Percentiles rank a stretch among this genome's conserved stretches.
These are phyloP conservation scores for Fusarium sp. DNA, from an alignment of 2,329 filamentous ascomycete genomes.

Conservation along the genomic window DNA sequence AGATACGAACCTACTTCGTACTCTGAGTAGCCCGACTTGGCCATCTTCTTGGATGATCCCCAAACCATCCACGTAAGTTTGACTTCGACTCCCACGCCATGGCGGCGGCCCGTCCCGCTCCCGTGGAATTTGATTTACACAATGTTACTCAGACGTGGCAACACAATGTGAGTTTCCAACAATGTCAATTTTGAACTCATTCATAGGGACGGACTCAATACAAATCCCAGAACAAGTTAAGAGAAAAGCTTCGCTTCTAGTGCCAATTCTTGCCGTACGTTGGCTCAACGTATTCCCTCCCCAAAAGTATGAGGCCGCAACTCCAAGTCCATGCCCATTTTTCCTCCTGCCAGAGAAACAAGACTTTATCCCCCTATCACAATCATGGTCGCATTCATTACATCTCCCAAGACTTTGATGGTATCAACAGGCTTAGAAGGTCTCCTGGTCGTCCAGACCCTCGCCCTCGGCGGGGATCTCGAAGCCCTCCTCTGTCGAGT, in stretches of 20 bases:
- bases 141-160: slow-evolving; percentile 10
- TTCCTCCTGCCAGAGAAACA: slow-evolving; percentile 40
- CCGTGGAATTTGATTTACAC: not conserved
- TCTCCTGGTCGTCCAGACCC: slow-evolving; percentile 82
- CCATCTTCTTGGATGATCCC: slow-evolving; percentile 1
- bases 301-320: slow-evolving; percentile 48
- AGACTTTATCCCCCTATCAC: slow-evolving; percentile 33
- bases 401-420: slow-evolving; percentile 25
- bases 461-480: slow-evolving; percentile 89
- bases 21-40: not conserved
- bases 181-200: slow-evolving; percentile 38
- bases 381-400: slow-evolving; percentile 51
- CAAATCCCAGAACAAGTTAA: slow-evolving; percentile 36
- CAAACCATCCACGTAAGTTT: slow-evolving; percentile 3
- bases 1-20: not conserved
- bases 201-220: slow-evolving; percentile 27
- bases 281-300: slow-evolving; percentile 38
- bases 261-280: slow-evolving; percentile 38
- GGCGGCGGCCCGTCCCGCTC: slow-evolving; percentile 33
- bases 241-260: slow-evolving; percentile 48
- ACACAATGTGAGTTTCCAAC: slow-evolving; percentile 35
- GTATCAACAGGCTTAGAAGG: slow-evolving; percentile 67
- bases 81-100: slow-evolving; percentile 17
- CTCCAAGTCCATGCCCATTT: slow-evolving; percentile 47
- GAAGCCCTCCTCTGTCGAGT: slow-evolving; percentile 94